Base-by-base conservation (phyloP, 441 rosid genomes). In the Gossypium gossypioides region DNA sequence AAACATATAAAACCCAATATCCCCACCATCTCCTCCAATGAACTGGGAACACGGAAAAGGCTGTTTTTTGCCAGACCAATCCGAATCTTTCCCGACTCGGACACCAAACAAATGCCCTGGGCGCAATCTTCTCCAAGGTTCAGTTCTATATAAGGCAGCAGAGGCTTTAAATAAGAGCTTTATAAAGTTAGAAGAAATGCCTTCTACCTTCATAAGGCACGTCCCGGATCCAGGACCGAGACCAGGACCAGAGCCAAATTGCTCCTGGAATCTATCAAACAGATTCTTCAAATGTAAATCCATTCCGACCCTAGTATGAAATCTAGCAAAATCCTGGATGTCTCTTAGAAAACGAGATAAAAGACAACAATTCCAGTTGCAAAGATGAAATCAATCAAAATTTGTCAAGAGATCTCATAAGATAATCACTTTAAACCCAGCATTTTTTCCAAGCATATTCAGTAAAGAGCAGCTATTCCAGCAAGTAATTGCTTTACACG, bases 161-260 rank as follows among this genome's bases (percentile, higher is more conserved):
- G 89, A 80, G 55, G 89, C 92, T 75, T 68, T 86, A 72, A 81
- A 88, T 3, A 88, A 27, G 4, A 86, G 83, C 59, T 74, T 81
- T 0, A 88, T 80, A 67, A 86, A 80, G 76, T 75, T 89, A 73
- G 88, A 81, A 75, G 85, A 67, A 77, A 86, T 79, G 69, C 87
- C 91, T 46, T 85, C 91, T 6, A 86, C 83, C 61, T 82, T 86
- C 89, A 84, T 84, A 34, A 89, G 72, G 63, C 87, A 83, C 10
- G 85, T 74, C 48, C 89, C 91, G 3, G 92, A 89, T 77, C 95
- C 95, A n/a, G 92, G 89, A 74, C 92, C 92, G 19, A 88, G 92
- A 34, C 92, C 92, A 0, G 90, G 89, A 81, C 96, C 93, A 72
- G 93, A 83, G 7, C 96, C 90, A 69, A 90, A 88, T 63, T 88